Evolutionary conservation across 169 alveolate species (phyloP), one percentile per base, ranked within the genome.

Genomic region (Besnoitia besnoiti): DNA sequence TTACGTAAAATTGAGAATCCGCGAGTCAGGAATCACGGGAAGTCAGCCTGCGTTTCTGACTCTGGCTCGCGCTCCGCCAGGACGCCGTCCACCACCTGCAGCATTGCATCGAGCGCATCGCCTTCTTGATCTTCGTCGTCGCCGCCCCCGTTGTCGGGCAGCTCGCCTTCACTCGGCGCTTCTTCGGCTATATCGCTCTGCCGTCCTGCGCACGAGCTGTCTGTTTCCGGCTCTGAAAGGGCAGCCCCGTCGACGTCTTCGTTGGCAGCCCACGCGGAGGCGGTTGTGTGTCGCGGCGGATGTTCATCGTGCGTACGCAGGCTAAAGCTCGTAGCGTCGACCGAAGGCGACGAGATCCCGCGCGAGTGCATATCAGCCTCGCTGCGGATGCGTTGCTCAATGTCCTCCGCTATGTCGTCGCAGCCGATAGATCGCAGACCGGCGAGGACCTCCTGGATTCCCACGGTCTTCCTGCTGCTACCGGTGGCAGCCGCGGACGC

Each of bases 391-490:
- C 0, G 50, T 59, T 39, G 61, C 87, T 77, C 87, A 30, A 77
- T 77, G 3, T 40, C 59, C 21, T 12, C 87, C 16, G 87, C 87
- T 0, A 77, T 27, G 0, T 40, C 19, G 21, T 39, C 87, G 59
- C 4, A 77, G 19, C 87, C 87, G 42, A 77, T 21, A 14, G 87
- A 77, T 59, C 87, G 35, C 59, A 77, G 40, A 27, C 87, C 87
- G 2, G 87, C 87, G 21, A 77, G 87, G 61, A 77, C 87, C 0
- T 77, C 61, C 42, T 12, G 8, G 37, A 59, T 7, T 30, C 40
- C 40, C 37, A 77, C 50, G 8, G 59, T 77, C n/a, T 77, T 77
- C 33, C 87, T 33, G 62, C 39, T 40, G 0, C 87, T 59, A 2
- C 62, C 87, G 39, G 61, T 24, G 0, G 61, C 50, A 16, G 87